A percentile compares a stretch with the other conserved stretches of the same genome.
Conservation (phyloP, 2,329 filamentous ascomycete genomes). For the Scolecobasidium constrictum region DNA sequence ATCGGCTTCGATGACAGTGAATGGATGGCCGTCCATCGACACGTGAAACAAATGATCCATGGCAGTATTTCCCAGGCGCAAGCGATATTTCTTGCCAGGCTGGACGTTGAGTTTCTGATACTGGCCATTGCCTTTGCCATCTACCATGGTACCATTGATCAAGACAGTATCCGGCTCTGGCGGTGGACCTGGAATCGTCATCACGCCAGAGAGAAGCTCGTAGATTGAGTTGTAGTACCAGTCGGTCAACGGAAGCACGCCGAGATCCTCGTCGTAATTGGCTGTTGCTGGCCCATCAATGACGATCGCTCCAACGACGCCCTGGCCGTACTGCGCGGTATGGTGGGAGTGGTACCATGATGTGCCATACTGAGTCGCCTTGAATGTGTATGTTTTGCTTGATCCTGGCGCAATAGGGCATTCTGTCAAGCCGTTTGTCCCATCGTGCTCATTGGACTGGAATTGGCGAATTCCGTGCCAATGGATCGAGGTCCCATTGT, state of each 20-base stretch:
- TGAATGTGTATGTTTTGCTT: constrained; percentile 46
- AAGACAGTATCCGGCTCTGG: background rate
- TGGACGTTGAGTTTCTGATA: constrained; percentile 16
- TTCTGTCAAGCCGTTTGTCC: constrained; percentile 39
- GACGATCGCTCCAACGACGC: constrained; percentile 28
- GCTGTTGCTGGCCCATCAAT: constrained; percentile 32
- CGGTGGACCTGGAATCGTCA: background rate
- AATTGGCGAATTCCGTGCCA: constrained; percentile 50
- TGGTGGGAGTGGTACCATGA: constrained; percentile 34
- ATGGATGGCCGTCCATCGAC: constrained; percentile 23
- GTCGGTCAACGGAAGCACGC: constrained; percentile 48
- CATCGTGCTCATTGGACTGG: constrained; percentile 44
- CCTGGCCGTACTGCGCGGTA: constrained; percentile 31
- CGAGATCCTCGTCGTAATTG: constrained; percentile 49
- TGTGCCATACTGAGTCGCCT: constrained; percentile 39
- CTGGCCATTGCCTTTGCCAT: constrained; percentile 11
- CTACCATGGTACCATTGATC: background rate
- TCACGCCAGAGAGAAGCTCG: background rate
- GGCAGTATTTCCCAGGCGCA: constrained; percentile 36
- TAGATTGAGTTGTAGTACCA: constrained; percentile 30
- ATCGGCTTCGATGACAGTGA: constrained; percentile 25
- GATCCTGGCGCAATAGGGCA: constrained; percentile 40
- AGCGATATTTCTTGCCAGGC: constrained; percentile 28
- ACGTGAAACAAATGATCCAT: constrained; percentile 33
- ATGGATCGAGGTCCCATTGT: constrained; percentile 36